These are phyloP conservation scores for Dianthus caryophyllus DNA, from an alignment of 148 eudicot species.

Conservation along the genomic window DNA sequence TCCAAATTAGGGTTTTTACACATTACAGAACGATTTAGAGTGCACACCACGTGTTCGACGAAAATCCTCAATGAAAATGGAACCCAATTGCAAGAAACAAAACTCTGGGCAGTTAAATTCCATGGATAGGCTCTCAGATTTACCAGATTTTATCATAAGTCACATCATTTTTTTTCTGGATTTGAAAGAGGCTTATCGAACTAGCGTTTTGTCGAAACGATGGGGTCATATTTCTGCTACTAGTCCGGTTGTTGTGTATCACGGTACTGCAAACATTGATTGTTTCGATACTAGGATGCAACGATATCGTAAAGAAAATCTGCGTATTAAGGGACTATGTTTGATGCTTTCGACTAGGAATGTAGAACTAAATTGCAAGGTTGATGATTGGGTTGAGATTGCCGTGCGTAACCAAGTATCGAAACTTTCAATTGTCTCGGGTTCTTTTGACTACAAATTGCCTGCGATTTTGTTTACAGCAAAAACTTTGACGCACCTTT, in stretches of 20 bases:
- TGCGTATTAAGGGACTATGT: background rate
- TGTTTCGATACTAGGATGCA: constrained; percentile 2
- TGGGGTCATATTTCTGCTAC: constrained; percentile 2
- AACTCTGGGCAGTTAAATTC: background rate
- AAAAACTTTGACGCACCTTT: background rate
- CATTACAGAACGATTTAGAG: no score
- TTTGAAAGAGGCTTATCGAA: constrained; percentile 6
- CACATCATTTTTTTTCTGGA: constrained; percentile 6
- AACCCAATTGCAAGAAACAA: background rate
- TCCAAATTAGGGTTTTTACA: no score
- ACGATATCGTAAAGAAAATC: background rate
- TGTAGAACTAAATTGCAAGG: background rate
- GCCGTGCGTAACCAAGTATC: constrained; percentile 12
- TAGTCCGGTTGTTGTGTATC: background rate
- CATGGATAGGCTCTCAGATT: constrained; percentile 9
- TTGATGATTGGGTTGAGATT: constrained; percentile 12
- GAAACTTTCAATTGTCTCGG: constrained; percentile 4
- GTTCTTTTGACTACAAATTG: background rate
- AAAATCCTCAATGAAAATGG: constrained; percentile 18
- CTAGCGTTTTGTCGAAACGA: constrained; percentile 11
- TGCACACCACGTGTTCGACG: constrained; percentile 14
- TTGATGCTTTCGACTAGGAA: background rate
- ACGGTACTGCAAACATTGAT: background rate
- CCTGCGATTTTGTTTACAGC: background rate
- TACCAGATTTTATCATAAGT: constrained; percentile 5